phyloP scores from a whole-genome alignment of 208 protist genomes.

The Trypanosoma lewisi region DNA sequence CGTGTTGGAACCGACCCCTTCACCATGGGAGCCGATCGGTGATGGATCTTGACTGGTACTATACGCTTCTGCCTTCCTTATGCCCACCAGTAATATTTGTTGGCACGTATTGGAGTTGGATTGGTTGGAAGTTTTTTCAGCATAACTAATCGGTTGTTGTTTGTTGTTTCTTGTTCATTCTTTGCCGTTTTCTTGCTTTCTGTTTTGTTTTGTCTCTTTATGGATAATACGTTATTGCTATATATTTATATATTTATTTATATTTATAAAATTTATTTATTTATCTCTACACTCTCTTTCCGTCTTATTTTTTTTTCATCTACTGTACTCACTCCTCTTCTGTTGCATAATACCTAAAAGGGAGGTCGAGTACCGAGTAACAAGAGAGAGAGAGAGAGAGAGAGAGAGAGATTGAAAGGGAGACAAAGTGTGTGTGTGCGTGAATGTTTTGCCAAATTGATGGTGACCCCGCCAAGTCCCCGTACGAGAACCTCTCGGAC shows the following conservation, averaged over 20 bases:
- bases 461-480: constrained; percentile 1
- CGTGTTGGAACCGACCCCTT: constrained; percentile 16
- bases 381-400: too few relatives aligned
- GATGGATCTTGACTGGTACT: constrained; percentile 36
- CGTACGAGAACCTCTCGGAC: constrained; percentile 45
- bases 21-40: constrained; percentile 16
- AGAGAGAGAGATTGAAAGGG: too few relatives aligned
- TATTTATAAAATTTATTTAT: constrained; percentile 20
- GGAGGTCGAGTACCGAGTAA: too few relatives aligned
- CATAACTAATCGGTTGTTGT: constrained; percentile 51
- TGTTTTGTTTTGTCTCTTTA: not conserved
- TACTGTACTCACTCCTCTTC: not conserved
- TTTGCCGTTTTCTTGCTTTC: constrained; percentile 13
- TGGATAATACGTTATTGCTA: not conserved
- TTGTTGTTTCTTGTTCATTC: constrained; percentile 2
- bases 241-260: constrained; percentile 13
- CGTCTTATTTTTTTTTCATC: not conserved
- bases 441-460: constrained; percentile 18
- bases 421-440: not conserved
- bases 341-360: too few relatives aligned
- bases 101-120: constrained; percentile 54
- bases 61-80: constrained; percentile 31
- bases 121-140: constrained; percentile 83
- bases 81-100: constrained; percentile 33
- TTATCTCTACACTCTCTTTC: not conserved